Conservation (phyloP, 1,284 basidiomycete species). For the Ganoderma lucidum region DNA sequence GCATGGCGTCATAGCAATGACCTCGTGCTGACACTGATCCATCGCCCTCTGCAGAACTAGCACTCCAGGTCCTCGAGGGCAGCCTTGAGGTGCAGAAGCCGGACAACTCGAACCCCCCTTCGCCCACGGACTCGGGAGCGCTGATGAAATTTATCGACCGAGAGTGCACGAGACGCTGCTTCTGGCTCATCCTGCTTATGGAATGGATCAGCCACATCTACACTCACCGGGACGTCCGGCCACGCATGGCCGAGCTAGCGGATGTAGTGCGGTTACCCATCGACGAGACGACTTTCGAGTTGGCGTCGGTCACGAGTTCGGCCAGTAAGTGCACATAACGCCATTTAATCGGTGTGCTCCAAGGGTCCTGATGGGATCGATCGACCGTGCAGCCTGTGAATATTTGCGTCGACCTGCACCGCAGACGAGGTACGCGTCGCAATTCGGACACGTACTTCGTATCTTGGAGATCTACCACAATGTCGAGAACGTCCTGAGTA, state of each 20-base stretch:
- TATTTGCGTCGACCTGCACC: conserved; percentile 69
- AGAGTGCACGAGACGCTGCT: conserved; percentile 76
- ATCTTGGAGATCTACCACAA: conserved; percentile 68
- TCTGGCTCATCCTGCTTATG: conserved; percentile 75
- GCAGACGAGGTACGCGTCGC: conserved; percentile 66
- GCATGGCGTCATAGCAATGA: not conserved
- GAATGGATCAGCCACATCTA: conserved; percentile 45
- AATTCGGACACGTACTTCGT: conserved; percentile 76
- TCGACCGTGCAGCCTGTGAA: conserved; percentile 49
- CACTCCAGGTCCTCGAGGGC: conserved; percentile 72
- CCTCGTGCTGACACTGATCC: conserved; percentile 6
- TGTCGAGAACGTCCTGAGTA: conserved; percentile 52
- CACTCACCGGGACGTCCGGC: conserved; percentile 41
- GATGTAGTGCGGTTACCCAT: conserved; percentile 66
- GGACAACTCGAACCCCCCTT: conserved; percentile 60
- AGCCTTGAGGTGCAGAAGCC: conserved; percentile 67
- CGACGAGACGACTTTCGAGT: conserved; percentile 81
- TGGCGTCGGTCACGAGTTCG: conserved; percentile 63
- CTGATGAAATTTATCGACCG: conserved; percentile 69
- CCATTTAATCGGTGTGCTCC: not conserved
- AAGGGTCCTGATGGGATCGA: not conserved
- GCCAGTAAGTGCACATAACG: conserved; percentile 55
- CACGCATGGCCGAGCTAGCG: conserved; percentile 54
- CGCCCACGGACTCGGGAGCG: conserved; percentile 52
- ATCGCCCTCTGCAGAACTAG: conserved; percentile 54